These are phyloP conservation scores for Venturia aucupariae DNA, from an alignment of 2,329 filamentous ascomycete genomes.

Conservation along the genomic window DNA sequence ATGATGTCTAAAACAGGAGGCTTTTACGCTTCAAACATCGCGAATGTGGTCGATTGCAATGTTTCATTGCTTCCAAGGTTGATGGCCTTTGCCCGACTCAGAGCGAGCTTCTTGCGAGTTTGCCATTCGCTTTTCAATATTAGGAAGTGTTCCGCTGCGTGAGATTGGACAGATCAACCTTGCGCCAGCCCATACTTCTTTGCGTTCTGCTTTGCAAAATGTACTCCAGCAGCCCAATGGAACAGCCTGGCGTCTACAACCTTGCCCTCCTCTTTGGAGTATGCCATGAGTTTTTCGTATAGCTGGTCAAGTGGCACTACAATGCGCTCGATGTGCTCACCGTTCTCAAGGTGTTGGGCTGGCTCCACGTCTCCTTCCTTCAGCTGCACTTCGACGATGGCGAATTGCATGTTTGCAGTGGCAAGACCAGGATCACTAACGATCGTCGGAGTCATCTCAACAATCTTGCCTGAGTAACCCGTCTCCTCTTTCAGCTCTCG, in stretches of 20 bases:
- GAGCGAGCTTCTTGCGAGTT: background rate
- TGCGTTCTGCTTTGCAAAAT: conserved; percentile 32
- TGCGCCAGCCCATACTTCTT: conserved; percentile 7
- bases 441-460: conserved; percentile 32
- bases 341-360: conserved; percentile 63
- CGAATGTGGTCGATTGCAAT: too few species aligned
- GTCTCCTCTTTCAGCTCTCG: conserved; percentile 56
- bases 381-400: conserved; percentile 63
- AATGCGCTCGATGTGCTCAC: conserved; percentile 76
- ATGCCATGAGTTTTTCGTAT: conserved; percentile 47
- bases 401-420: conserved; percentile 45
- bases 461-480: conserved; percentile 46
- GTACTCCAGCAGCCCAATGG: conserved; percentile 51
- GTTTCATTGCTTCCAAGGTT: too few species aligned
- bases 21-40: too few species aligned
- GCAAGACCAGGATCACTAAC: conserved; percentile 34
- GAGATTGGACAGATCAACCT: background rate
- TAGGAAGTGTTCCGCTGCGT: background rate
- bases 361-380: conserved; percentile 60
- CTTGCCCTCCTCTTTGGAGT: conserved; percentile 38
- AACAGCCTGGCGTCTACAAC: conserved; percentile 50
- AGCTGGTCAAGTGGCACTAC: conserved; percentile 54
- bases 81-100: background rate
- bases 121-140: background rate
- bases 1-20: too few species aligned